These are phyloP conservation scores for Aureobasidium leucospermi DNA, from an alignment of 2,329 filamentous ascomycete genomes.

Conservation along the genomic window DNA sequence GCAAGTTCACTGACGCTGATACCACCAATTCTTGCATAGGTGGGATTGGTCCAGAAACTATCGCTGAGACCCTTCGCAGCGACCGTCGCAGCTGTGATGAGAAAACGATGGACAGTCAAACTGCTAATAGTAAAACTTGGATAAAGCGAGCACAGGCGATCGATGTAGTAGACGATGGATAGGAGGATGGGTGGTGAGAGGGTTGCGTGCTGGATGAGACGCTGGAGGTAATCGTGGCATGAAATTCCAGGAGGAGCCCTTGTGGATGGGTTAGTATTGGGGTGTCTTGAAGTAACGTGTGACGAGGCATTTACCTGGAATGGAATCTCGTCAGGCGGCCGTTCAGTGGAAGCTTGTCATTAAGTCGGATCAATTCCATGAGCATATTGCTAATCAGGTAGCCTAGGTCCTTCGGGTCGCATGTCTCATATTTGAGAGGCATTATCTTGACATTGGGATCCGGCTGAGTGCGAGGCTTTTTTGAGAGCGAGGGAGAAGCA, in stretches of 20 bases:
- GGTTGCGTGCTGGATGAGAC: slow-evolving; percentile 88
- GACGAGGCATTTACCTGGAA: slow-evolving; percentile 57
- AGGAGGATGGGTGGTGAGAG: slow-evolving; percentile 89
- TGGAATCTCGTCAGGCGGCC: slow-evolving; percentile 90
- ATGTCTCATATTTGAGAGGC: slow-evolving; percentile 72
- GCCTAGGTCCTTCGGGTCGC: slow-evolving; percentile 77
- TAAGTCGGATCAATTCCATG: slow-evolving; percentile 86
- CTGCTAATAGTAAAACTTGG: slow-evolving; percentile 94
- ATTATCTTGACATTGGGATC: slow-evolving; percentile 46
- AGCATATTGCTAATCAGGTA: slow-evolving; percentile 91
- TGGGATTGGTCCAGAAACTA: slow-evolving; percentile 97
- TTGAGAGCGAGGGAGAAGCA: slow-evolving; percentile 1
- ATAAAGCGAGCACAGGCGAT: slow-evolving; percentile 85
- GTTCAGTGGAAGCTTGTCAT: slow-evolving; percentile 79
- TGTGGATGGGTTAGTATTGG: neutral
- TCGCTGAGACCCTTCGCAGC: slow-evolving; percentile 94
- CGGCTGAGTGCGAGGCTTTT: slow-evolving; percentile 25
- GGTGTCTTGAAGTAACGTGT: neutral
- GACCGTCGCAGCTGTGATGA: slow-evolving; percentile 92
- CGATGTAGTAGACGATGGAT: slow-evolving; percentile 98
- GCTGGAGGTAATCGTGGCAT: slow-evolving; percentile 85
- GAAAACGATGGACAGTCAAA: slow-evolving; percentile 90
- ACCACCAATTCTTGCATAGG: slow-evolving; percentile 88
- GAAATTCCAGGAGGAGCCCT: slow-evolving; percentile 82
- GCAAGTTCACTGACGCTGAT: slow-evolving; percentile 86